Base-by-base conservation (phyloP, 2,329 filamentous ascomycete species). In the Tolypocladium tropicale region DNA sequence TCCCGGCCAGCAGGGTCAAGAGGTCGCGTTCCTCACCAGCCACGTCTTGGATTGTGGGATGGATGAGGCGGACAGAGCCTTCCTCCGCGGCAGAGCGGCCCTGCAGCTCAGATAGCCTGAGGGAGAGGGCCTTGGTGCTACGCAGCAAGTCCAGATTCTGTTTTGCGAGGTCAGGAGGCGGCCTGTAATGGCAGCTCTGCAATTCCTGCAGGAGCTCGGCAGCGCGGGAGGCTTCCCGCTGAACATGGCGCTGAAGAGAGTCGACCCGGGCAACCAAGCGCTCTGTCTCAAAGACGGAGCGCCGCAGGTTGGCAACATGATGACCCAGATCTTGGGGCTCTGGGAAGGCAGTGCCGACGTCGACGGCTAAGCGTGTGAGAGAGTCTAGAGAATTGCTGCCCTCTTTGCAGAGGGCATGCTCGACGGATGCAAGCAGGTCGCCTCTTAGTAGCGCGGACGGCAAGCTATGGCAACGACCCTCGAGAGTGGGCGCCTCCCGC, bases 131-230 rank as follows among this genome's bases (percentile, higher is more conserved):
- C 67, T 90, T 90, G 52, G 86, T 81, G 56, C 79, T 83, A 55
- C 88, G 83, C 60, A 85, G 83, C 71, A 88, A 82, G 53, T 94
- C 86, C 4, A 85, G 77, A n/a, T 90, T 93, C 61, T 86, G 80
- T 61, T 83, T 83, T 12, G 83, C 80, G 4, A 92, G 72, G 59
- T 83, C 76, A 0, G 81, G 65, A 0, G 83, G 71, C 0, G 81
- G 78, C 18, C 80, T 76, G 63, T 82, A 86, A 16, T 68, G 68
- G 7, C 76, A 72, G 16, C 68, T 66, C 28, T 71, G 69, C 4
- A 84, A 67, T 12, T 76, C 70, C 6, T 64, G 59, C 10, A 80
- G 66, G 37, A 82, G 64, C 1, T 60, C 55, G 14, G 70, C 66
- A 14, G 76, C 67, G 4, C 64, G 62, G 14, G 68, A 67, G 1